Evolutionary conservation across 192 early-diverging fungal species (phyloP), one percentile per base, ranked within the genome.

Genomic region (Rhizoclosmatium globosum): DNA sequence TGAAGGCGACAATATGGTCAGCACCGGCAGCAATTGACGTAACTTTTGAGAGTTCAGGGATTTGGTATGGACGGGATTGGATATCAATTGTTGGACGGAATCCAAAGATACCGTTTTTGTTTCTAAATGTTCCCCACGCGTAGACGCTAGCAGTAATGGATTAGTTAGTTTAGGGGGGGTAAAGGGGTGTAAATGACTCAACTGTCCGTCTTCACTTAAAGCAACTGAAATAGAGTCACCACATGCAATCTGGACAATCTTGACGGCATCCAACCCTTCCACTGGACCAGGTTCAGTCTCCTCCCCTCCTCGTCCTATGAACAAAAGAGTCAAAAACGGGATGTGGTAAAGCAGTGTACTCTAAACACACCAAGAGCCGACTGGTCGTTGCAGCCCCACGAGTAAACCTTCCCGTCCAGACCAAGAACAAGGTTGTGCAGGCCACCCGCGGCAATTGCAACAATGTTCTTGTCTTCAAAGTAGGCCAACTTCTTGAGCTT

Each of bases 361-460:
- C n/a, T n/a, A n/a, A n/a, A 31, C 60, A 15, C 59, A 80, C 79
- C 96, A n/a, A 99, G 87, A 15, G 94, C 94, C 64, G 86, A 83
- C 75, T 98, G 92, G 85, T 98, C 97, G 82, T 97, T 97, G 86
- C 96, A 97, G 0, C 97, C 97, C 97, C 97, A 98, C 59, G 93
- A 93, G 85, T 91, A 98, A 64, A 98, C 79, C 90, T 93, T 93
- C 48, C 94, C 95, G 44, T 89, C 89, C 2, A 68, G 78, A 3
- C 90, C 89, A 47, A 96, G 81, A 39, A 93, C 95, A 78, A 97
- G 88, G 67, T 91, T 94, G 84, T 97, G 95, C 81, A 98, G 81
- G 65, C 97, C 97, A 62, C 97, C 97, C 44, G 93, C 91, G 3
- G 89, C 87, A 71, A 98, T 88, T 56, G 92, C 89, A 4, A 94